Evolutionary conservation across 805 yeast species (phyloP), one percentile per base, ranked within the genome.

Genomic region (Sungouiella thailandica): DNA sequence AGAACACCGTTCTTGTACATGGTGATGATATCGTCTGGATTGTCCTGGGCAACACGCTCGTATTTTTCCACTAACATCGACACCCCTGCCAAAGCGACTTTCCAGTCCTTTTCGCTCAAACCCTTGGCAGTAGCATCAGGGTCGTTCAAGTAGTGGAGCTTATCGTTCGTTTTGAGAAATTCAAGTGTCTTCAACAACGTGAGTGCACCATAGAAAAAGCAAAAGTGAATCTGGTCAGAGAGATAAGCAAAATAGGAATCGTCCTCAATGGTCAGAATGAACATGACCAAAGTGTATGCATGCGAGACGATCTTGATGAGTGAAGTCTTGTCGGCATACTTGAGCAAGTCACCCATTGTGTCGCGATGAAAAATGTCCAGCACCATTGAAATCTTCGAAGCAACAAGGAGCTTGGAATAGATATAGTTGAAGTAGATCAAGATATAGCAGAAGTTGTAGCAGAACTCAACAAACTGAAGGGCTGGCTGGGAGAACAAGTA

Each of bases 381-480:
- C 9, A 28, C 32, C 10, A 36, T 34, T 14, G 35, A 38, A 14
- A 22, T 41, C 23, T 35, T 29, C 24, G 28, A 15, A 13, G 40
- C 24, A n/a, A 32, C 17, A 14, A 29, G 24, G 19, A 23, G 13
- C 30, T 40, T 19, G 26, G 35, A 18, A 33, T 47, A 60, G 29
- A 45, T 51, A 37, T 53, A 70, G 35, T 66, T 64, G 43, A 68
- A 70, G 24, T 65, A 51, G 3, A 81, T 68, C 38, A 76, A 58
- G 29, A 80, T 60, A 36, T 70, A 66, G 32, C 79, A 73, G 43
- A 78, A 80, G 51, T 81, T 76, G 52, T 78, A 80, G 30, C 80
- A 78, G 37, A 81, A 71, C 48, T 80, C 88, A 3, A 82, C 81
- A 55, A 83, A 83, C 49, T 84, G 89, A 31, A 79, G 66, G 2